A percentile compares a stretch with the other conserved stretches of the same genome.
phyloP scores from a whole-genome alignment of 2,329 filamentous ascomycete species.

The Fusarium subtropicale region DNA sequence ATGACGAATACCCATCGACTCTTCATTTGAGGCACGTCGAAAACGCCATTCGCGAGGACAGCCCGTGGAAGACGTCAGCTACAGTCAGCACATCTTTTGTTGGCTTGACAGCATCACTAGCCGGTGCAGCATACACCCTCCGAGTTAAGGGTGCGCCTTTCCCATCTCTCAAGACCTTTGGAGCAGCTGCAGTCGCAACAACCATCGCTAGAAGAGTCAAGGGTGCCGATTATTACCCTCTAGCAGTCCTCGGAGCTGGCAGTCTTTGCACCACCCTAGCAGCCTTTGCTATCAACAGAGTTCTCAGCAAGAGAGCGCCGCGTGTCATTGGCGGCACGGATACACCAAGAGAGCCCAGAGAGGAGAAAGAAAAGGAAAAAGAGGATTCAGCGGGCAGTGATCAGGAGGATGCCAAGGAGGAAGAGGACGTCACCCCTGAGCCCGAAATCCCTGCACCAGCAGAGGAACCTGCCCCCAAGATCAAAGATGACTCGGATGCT shows the following conservation, averaged over 20 bases:
- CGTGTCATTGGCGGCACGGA: conserved; percentile 29
- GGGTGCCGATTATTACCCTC: conserved; percentile 25
- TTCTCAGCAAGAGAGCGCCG: conserved; percentile 26
- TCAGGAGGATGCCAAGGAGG: conserved; percentile 29
- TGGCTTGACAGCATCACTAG: conserved; percentile 30
- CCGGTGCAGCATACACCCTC: conserved; percentile 22
- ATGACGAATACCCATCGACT: conserved; percentile 21
- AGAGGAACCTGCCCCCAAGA: conserved; percentile 13
- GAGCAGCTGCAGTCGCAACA: conserved; percentile 5
- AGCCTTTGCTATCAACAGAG: conserved; percentile 23
- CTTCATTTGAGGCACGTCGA: conserved; percentile 29
- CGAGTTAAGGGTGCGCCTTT: conserved; percentile 29
- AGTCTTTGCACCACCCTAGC: conserved; percentile 31
- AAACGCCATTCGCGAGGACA: conserved; percentile 24
- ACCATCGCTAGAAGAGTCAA: conserved; percentile 21
- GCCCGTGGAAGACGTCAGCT: conserved; percentile 33
- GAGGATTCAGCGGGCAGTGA: conserved; percentile 28
- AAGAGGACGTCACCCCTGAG: conserved; percentile 11
- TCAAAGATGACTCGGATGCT: conserved; percentile 25
- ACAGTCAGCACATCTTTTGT: conserved; percentile 34
- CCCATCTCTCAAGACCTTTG: conserved; percentile 22
- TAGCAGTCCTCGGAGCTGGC: conserved; percentile 27
- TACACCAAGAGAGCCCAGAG: conserved; percentile 23
- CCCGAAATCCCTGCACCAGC: not conserved
- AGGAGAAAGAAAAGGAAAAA: conserved; percentile 22